phyloP scores from a whole-genome alignment of 495 filamentous ascomycete genomes.

The Pyrenopolyporus hunteri region DNA sequence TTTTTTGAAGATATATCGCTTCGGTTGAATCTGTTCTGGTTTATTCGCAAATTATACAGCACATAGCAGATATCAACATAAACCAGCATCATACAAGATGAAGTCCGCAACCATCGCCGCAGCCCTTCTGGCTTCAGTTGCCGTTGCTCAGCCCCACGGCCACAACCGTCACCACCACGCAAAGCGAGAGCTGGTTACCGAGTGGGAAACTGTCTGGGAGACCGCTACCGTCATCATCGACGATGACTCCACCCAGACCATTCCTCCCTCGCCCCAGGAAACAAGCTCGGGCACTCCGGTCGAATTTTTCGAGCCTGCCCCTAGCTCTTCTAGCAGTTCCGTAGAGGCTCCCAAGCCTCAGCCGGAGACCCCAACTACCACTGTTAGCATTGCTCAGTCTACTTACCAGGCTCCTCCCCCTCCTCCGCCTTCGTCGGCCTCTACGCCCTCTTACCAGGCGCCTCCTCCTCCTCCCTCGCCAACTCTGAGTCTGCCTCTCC shows the following conservation, averaged over 20 bases:
- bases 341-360: neutral
- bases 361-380: neutral
- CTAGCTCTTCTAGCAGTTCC: conserved; percentile 13
- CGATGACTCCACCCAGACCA: conserved; percentile 48
- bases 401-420: neutral
- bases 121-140: conserved; percentile 51
- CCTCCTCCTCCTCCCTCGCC: conserved; percentile 23
- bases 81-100: conserved; percentile 46
- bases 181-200: conserved; percentile 53
- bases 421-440: neutral
- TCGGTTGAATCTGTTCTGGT: conserved; percentile 32
- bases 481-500: conserved; percentile 12
- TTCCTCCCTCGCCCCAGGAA: conserved; percentile 41
- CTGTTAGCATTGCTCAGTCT: no score
- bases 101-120: conserved; percentile 52
- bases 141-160: conserved; percentile 52
- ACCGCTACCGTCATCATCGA: conserved; percentile 55
- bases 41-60: conserved; percentile 19
- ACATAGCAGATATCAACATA: conserved; percentile 10
- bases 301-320: conserved; percentile 50
- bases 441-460: conserved; percentile 17
- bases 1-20: conserved; percentile 33
- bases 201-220: conserved; percentile 55
- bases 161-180: conserved; percentile 49
- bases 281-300: conserved; percentile 39